phyloP scores from a whole-genome alignment of 345 rosid genomes.

The Boechera divaricarpa region DNA sequence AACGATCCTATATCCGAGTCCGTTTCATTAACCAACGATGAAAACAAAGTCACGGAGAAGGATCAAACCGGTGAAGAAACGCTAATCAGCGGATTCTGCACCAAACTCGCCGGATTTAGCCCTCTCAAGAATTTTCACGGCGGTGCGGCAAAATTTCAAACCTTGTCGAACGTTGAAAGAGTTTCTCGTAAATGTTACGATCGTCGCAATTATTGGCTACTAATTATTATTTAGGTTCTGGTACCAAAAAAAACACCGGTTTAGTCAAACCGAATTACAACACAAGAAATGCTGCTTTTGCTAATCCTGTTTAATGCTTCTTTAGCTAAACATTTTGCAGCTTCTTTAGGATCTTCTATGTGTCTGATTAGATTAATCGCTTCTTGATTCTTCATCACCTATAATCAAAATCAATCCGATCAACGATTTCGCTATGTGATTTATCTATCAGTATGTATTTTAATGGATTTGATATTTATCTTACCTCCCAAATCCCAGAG shows the following conservation, averaged over 20 bases:
- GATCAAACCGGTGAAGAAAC: slow-evolving; percentile 3
- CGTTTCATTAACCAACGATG: background rate
- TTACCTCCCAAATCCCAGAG: slow-evolving; percentile 82
- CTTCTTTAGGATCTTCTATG: slow-evolving; percentile 68
- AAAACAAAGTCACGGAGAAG: background rate
- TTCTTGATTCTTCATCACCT: slow-evolving; percentile 85
- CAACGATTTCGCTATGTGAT: background rate
- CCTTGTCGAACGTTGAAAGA: slow-evolving; percentile 22
- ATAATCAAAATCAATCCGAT: background rate
- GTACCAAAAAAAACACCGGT: background rate
- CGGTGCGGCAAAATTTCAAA: slow-evolving; percentile 4
- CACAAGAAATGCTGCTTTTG: slow-evolving; percentile 64
- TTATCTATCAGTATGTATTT: background rate
- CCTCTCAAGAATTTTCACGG: slow-evolving; percentile 16
- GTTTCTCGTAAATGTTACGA: slow-evolving; percentile 21
- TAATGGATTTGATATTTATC: background rate
- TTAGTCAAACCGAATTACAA: slow-evolving; percentile 63
- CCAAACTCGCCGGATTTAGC: slow-evolving; percentile 12
- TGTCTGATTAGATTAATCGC: slow-evolving; percentile 68
- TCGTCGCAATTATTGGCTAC: slow-evolving; percentile 12
- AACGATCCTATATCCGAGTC: background rate
- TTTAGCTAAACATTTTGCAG: slow-evolving; percentile 69
- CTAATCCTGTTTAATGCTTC: slow-evolving; percentile 68
- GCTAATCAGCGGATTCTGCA: slow-evolving; percentile 16
- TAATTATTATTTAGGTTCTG: background rate